Base-by-base conservation (phyloP, 345 rosid genomes). In the Sapria himalayana region DNA sequence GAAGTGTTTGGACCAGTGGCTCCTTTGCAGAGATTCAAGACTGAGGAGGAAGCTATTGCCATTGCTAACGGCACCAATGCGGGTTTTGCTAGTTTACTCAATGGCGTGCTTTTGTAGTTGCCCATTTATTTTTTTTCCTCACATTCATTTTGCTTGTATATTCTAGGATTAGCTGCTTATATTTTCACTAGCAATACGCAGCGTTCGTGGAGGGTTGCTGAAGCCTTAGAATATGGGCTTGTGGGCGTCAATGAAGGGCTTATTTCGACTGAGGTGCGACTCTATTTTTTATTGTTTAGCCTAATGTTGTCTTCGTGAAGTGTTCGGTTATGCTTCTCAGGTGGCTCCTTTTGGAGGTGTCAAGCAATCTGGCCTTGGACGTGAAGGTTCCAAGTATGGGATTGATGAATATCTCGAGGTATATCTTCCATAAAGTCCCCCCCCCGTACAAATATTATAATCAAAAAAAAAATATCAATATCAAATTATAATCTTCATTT, bases 321-420 rank as follows among this genome's bases (percentile, higher is more conserved):
- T 43, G 39, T n/a, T n/a, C n/a, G n/a, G n/a, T n/a, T n/a, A n/a
- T n/a, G n/a, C n/a, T n/a, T n/a, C n/a, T n/a, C 63, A 79, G 98
- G 94, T 81, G 53, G 94, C 97, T 66, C 97, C 97, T 53, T 86
- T 86, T 57, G 97, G 94, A 33, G 94, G 94, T 55, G 73, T 89
- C 46, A 79, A 79, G 57, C 91, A 89, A 55, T 82, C 94, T 39
- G 93, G 93, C 54, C 82, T 82, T 47, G 98, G 94, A 53, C 76
- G 93, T 43, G 95, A 89, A 67, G 98, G 95, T 56, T 89, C 94
- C 50, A 82, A 82, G 67, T 89, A 89, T 41, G 95, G 98, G 46
- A 72, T 82, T 52, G 98, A 89, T 51, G 94, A 82, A 60, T 89
- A 76, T 56, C 63, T 73, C 41, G 93, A 89, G 61, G 95, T 82